Evolutionary conservation across 805 yeast species (phyloP).

Genomic region (Maudiozyma turicensis): DNA sequence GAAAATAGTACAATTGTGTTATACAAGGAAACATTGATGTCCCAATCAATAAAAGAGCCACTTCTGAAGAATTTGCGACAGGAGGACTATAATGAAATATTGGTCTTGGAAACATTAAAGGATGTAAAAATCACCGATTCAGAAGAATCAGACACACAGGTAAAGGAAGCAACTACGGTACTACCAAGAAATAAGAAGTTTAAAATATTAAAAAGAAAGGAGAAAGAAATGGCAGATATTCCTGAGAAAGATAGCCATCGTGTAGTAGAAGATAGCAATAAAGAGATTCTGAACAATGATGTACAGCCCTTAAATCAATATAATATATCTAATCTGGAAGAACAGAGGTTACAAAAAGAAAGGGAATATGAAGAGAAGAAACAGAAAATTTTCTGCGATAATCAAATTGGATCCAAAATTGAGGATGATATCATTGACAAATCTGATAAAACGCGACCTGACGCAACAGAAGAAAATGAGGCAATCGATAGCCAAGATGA

Average conservation of each 20-base stretch:
- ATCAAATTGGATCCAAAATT: slow-evolving; percentile 21
- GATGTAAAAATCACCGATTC: not conserved
- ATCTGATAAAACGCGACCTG: not conserved
- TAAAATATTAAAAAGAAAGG: no score
- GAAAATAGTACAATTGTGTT: slow-evolving; percentile 31
- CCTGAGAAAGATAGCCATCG: no score
- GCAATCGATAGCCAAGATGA: not conserved
- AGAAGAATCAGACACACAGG: not conserved
- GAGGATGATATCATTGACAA: slow-evolving; percentile 2
- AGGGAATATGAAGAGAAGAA: slow-evolving; percentile 34
- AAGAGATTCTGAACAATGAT: not conserved
- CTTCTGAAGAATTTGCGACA: slow-evolving; percentile 17
- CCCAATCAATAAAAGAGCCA: slow-evolving; percentile 6
- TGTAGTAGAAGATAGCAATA: no score
- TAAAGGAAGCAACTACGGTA: no score
- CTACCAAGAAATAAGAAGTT: no score
- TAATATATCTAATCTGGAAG: slow-evolving; percentile 2
- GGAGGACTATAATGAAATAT: not conserved
- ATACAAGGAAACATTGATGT: slow-evolving; percentile 29
- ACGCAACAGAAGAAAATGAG: not conserved
- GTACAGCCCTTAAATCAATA: not conserved
- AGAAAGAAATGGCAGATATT: no score
- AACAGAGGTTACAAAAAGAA: slow-evolving; percentile 30
- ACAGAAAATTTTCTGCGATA: slow-evolving; percentile 30
- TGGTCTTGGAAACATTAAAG: not conserved